Conservation (phyloP, 2,329 filamentous ascomycete species). For the Pseudogymnoascus sp. region DNA sequence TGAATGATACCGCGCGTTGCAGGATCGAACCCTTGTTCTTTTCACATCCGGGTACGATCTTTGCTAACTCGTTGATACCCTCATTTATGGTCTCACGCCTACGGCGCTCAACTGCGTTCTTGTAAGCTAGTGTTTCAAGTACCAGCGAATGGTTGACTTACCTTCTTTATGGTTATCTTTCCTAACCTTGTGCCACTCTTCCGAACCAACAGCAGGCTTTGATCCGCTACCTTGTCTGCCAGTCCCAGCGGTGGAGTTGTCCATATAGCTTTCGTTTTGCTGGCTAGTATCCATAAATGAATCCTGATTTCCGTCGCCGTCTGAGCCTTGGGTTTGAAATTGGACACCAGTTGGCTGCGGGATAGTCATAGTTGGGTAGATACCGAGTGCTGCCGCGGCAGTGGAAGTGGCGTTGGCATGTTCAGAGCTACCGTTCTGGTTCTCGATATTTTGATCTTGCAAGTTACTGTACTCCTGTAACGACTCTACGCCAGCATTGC, state of each 20-base stretch:
- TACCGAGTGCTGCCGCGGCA: conserved; percentile 43
- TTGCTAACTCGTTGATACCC: conserved; percentile 94
- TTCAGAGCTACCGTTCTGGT: conserved; percentile 46
- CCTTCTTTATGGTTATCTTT: conserved; percentile 99
- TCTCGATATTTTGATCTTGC: conserved; percentile 36
- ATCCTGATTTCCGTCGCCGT: conserved; percentile 31
- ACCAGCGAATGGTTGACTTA: conserved; percentile 35
- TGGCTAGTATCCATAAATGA: conserved; percentile 36
- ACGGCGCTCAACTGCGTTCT: conserved; percentile 74
- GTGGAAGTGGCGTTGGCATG: conserved; percentile 45
- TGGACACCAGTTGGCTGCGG: conserved; percentile 47
- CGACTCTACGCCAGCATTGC: conserved; percentile 22
- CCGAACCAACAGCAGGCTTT: conserved; percentile 88
- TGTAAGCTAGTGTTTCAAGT: neutral
- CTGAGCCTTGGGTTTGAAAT: conserved; percentile 39
- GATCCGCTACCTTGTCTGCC: conserved; percentile 26
- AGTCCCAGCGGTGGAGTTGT: conserved; percentile 38
- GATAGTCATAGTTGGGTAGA: conserved; percentile 46
- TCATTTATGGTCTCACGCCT: conserved; percentile 98
- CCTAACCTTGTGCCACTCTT: conserved; percentile 95
- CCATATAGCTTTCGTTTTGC: conserved; percentile 30
- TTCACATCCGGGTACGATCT: conserved; percentile 94
- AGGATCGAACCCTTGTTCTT: conserved; percentile 99
- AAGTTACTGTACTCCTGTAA: conserved; percentile 34
- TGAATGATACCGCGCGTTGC: conserved; percentile 87